These are phyloP conservation scores for Populus hybrid DNA, from an alignment of 441 rosid genomes.

Conservation along the genomic window DNA sequence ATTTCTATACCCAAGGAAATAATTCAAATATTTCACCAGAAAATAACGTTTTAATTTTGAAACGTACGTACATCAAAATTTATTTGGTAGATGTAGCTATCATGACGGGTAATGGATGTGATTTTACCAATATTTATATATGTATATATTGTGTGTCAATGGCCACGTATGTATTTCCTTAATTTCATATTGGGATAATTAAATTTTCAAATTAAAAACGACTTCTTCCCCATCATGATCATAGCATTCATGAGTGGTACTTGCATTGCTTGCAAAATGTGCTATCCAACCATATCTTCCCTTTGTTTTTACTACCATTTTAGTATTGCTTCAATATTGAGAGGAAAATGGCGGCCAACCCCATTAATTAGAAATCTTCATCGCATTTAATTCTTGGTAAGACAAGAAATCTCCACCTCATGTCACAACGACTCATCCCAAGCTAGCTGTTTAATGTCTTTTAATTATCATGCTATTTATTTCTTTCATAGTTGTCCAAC, in stretches of 20 bases:
- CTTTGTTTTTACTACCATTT: not conserved
- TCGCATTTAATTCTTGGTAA: not conserved
- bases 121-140: too few species aligned
- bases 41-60: not conserved
- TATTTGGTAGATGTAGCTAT: not conserved
- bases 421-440: not conserved
- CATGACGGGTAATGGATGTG: not conserved
- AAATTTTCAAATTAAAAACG: not conserved
- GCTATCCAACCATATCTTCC: not conserved
- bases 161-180: too few species aligned
- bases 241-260: too few species aligned
- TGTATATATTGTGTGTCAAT: too few species aligned
- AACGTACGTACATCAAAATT: not conserved
- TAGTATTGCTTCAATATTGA: not conserved
- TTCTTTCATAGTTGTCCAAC: too few species aligned
- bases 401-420: not conserved
- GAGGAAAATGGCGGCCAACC: not conserved
- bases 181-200: not conserved
- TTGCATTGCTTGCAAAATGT: too few species aligned
- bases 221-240: too few species aligned
- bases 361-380: not conserved
- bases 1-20: not conserved
- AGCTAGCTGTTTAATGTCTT: not conserved
- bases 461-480: too few species aligned
- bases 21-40: not conserved